Evolutionary conservation across 2,329 filamentous ascomycete species (phyloP).

Genomic region (Aspergillus terreus): DNA sequence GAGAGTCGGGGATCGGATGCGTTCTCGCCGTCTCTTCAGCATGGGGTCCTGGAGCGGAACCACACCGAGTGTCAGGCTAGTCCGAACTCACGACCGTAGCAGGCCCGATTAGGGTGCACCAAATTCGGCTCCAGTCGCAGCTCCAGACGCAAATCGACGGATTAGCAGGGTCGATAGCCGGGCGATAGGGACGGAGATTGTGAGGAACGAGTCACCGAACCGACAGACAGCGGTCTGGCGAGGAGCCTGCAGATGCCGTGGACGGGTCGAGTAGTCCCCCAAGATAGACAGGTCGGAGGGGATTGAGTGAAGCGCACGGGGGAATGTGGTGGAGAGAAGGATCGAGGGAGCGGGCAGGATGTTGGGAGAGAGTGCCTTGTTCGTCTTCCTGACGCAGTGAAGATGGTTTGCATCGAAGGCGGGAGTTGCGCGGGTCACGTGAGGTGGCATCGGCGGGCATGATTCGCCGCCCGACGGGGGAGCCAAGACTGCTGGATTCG

Average conservation of each 20-base stretch:
- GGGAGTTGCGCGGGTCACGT: slow-evolving; percentile 33
- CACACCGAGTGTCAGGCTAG: slow-evolving; percentile 21
- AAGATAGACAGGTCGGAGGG: slow-evolving; percentile 2
- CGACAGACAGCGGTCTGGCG: slow-evolving; percentile 13
- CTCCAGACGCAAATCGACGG: slow-evolving; percentile 5
- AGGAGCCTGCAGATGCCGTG: slow-evolving; percentile 8
- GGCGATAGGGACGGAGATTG: slow-evolving; percentile 18
- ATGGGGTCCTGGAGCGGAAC: slow-evolving; percentile 40
- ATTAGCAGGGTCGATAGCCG: slow-evolving; percentile 14
- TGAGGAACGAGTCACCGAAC: slow-evolving; percentile 27
- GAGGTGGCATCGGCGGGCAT: slow-evolving; percentile 19
- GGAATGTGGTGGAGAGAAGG: slow-evolving; percentile 3
- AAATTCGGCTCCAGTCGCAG: slow-evolving; percentile 8
- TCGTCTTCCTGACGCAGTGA: slow-evolving; percentile 19
- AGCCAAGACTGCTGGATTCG: slow-evolving; percentile 21
- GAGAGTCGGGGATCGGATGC: slow-evolving; percentile 36
- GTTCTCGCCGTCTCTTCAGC: slow-evolving; percentile 49
- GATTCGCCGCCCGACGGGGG: slow-evolving; percentile 19
- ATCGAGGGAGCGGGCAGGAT: slow-evolving; percentile 17
- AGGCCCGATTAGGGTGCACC: slow-evolving; percentile 10
- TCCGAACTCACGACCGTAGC: slow-evolving; percentile 16
- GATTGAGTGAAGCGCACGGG: slow-evolving; percentile 2
- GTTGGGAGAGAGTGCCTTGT: slow-evolving; percentile 26
- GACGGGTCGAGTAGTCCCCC: slow-evolving; percentile 11
- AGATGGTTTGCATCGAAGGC: slow-evolving; percentile 40